These are phyloP conservation scores for Penicillium sp. DNA, from an alignment of 2,329 filamentous ascomycete genomes.

Conservation along the genomic window DNA sequence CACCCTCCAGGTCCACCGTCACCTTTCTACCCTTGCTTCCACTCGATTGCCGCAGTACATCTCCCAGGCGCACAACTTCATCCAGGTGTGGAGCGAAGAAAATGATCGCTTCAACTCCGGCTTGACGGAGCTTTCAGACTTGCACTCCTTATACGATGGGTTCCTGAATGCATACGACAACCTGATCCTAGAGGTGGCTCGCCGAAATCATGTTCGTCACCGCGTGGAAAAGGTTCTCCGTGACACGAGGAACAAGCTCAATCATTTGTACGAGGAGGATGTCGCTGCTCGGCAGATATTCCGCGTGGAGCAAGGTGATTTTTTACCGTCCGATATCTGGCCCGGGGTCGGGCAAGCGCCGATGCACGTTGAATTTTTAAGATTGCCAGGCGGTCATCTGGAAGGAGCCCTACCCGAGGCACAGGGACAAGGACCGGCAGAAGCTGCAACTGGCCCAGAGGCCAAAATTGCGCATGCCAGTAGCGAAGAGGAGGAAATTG, in stretches of 20 bases:
- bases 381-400: constrained; percentile 37
- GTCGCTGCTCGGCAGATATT: constrained; percentile 73
- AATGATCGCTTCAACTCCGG: constrained; percentile 67
- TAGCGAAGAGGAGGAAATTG: constrained; percentile 33
- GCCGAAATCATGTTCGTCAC: constrained; percentile 71
- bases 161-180: constrained; percentile 84
- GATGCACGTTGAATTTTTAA: constrained; percentile 47
- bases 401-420: constrained; percentile 21
- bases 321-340: constrained; percentile 85
- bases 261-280: constrained; percentile 74
- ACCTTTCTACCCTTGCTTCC: constrained; percentile 66
- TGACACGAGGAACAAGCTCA: constrained; percentile 74
- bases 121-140: constrained; percentile 72
- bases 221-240: constrained; percentile 72
- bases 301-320: constrained; percentile 78
- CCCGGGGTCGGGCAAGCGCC: constrained; percentile 65
- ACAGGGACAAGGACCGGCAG: constrained; percentile 1
- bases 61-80: constrained; percentile 49
- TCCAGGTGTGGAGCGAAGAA: constrained; percentile 69
- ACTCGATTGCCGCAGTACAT: constrained; percentile 59
- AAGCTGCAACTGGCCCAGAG: constrained; percentile 1
- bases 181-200: constrained; percentile 78
- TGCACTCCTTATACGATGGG: constrained; percentile 81
- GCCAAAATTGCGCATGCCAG: constrained; percentile 14
- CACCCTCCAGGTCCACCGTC: constrained; percentile 63